Conservation (phyloP, 306 rosid genomes). For the Quercus aquifolioides region DNA sequence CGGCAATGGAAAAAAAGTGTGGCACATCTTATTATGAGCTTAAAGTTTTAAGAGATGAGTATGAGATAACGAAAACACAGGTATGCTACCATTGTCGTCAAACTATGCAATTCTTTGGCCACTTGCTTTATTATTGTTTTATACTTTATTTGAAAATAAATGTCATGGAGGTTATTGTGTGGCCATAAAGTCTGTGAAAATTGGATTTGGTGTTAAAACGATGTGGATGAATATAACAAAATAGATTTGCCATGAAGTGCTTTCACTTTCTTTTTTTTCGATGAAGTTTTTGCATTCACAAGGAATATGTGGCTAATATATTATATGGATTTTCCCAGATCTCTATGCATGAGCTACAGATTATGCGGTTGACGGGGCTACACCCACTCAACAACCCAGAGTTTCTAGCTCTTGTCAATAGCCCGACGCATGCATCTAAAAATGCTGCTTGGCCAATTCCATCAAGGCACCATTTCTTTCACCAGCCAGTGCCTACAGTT, state of each 20-base stretch:
- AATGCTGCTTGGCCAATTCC: constrained; percentile 31
- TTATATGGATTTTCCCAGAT: constrained; percentile 28
- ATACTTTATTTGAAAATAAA: not conserved
- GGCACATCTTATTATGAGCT: constrained; percentile 50
- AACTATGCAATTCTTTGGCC: not conserved
- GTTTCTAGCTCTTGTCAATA: constrained; percentile 21
- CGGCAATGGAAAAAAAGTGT: constrained; percentile 43
- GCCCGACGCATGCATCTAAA: constrained; percentile 11
- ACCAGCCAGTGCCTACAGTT: constrained; percentile 29
- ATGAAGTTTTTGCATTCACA: not conserved
- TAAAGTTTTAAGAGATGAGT: constrained; percentile 52
- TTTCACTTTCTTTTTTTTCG: too few species aligned
- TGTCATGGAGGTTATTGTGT: not conserved
- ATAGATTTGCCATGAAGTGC: too few species aligned
- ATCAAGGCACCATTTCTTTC: constrained; percentile 34
- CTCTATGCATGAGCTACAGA: constrained; percentile 52
- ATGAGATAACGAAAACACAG: constrained; percentile 54
- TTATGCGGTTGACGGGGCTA: constrained; percentile 48
- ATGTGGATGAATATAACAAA: too few species aligned
- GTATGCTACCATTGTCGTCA: constrained; percentile 11
- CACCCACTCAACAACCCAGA: constrained; percentile 20
- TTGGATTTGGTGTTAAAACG: not conserved
- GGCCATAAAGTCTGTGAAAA: not conserved
- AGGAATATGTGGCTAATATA: not conserved
- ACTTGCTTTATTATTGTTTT: not conserved